Evolutionary conservation across 495 filamentous ascomycete species (phyloP), one percentile per base, ranked within the genome.

Genomic region (Neurospora sp.): DNA sequence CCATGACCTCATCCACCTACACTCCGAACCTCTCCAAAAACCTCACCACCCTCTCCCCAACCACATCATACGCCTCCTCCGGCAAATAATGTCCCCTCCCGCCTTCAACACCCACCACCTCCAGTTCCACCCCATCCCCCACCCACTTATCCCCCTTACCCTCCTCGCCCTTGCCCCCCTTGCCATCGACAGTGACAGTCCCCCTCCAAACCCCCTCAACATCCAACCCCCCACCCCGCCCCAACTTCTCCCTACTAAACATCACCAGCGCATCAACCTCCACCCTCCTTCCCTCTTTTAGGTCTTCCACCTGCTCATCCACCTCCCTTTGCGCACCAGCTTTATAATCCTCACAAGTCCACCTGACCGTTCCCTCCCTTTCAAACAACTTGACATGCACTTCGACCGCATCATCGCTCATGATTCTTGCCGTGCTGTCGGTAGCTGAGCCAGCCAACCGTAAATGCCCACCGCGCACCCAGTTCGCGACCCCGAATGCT

Each of bases 11-110:
- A 61, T 35, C 53, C 16, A 44, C 18, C 14, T n/a, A 70, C 38
- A 18, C 12, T 35, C 14, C 48, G 8, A 72, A 37, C 39, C 40
- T 74, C 9, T 70, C 69, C 66, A 79, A 40, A 71, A 83, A 84
- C 37, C 10, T 53, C 22, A 72, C 61, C 35, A 86, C 70, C n/a
- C 73, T 74, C 40, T 79, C 73, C 27, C 80, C 76, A 12, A 79
- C 79, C 69, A 79, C 77, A 46, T 84, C 80, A 18, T 82, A 81
- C n/a, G 77, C 82, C 78, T 87, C 85, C 77, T 88, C 86, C 7
- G 84, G 81, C 27, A 85, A 61, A 76, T 84, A 88, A 82, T 89
- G 87, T 10, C 87, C 86, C 40, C 81, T 79, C 1, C 81, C 84
- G 71, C 83, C 77, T 11, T 74, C 80, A 53, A 87, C 69, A 7